These are phyloP conservation scores for Collybia nuda DNA, from an alignment of 768 basidiomycete species.

Conservation along the genomic window DNA sequence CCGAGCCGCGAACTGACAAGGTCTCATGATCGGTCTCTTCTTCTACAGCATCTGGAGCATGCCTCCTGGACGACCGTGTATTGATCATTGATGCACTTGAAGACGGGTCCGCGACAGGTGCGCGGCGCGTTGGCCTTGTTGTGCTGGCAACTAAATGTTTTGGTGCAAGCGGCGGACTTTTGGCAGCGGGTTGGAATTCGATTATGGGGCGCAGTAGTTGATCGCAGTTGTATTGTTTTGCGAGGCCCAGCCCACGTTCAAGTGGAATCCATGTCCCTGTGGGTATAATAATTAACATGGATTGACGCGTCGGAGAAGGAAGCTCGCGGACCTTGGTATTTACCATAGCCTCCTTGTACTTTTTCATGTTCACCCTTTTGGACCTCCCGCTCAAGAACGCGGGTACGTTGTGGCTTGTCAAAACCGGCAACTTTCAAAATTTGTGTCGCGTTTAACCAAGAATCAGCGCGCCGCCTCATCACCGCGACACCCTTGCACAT, in stretches of 20 bases:
- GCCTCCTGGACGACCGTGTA: conserved; percentile 64
- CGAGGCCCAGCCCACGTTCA: conserved; percentile 81
- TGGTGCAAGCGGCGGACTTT: conserved; percentile 92
- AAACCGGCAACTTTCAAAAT: conserved; percentile 99
- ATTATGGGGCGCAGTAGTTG: conserved; percentile 85
- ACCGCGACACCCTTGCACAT: conserved; percentile 96
- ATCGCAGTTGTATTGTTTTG: conserved; percentile 94
- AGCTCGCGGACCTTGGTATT: conserved; percentile 85
- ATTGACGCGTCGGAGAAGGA: conserved; percentile 11
- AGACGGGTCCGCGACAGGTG: conserved; percentile 34
- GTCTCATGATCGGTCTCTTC: conserved; percentile 65
- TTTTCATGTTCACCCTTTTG: conserved; percentile 99
- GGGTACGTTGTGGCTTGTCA: conserved; percentile 97
- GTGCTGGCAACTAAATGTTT: conserved; percentile 89
- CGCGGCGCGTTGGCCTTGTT: conserved; percentile 48
- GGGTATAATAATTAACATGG: conserved; percentile 4
- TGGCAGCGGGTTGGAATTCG: conserved; percentile 86
- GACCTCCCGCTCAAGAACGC: conserved; percentile 95
- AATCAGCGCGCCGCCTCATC: conserved; percentile 94
- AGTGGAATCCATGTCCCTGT: conserved; percentile 98
- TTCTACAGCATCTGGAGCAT: conserved; percentile 42
- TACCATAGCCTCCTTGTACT: conserved; percentile 98
- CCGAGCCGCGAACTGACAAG: conserved; percentile 71
- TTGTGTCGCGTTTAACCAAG: conserved; percentile 98
- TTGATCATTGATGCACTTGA: conserved; percentile 36